Conservation (phyloP, 2,329 filamentous ascomycete species). For the Botrytis elliptica region DNA sequence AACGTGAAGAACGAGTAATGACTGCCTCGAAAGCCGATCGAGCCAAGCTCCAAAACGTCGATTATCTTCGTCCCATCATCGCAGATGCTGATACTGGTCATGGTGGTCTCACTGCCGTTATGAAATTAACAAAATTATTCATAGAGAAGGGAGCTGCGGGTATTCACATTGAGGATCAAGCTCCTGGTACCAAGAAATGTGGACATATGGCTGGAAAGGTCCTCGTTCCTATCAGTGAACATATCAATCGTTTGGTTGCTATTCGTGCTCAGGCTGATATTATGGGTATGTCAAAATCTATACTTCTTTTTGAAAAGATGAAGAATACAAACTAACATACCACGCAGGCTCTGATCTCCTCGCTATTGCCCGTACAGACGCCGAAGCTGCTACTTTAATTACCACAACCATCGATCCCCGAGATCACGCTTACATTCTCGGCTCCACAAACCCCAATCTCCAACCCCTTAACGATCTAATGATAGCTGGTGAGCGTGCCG, state of each 20-base stretch:
- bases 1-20: slow-evolving; percentile 88
- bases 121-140: slow-evolving; percentile 99
- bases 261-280: slow-evolving; percentile 98
- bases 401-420: slow-evolving; percentile 93
- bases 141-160: slow-evolving; percentile 94
- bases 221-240: slow-evolving; percentile 91
- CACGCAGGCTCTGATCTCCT: slow-evolving; percentile 72
- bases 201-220: slow-evolving; percentile 99
- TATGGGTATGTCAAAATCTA: slow-evolving; percentile 63
- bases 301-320: neutral
- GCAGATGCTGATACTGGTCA: slow-evolving; percentile 97
- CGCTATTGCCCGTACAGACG: slow-evolving; percentile 91
- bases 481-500: slow-evolving; percentile 76
- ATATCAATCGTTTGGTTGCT: slow-evolving; percentile 95
- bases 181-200: slow-evolving; percentile 98
- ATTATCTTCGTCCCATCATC: slow-evolving; percentile 94
- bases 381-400: slow-evolving; percentile 95
- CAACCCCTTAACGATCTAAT: slow-evolving; percentile 89
- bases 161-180: slow-evolving; percentile 98
- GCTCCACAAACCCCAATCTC: slow-evolving; percentile 80
- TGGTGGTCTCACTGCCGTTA: slow-evolving; percentile 94
- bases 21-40: slow-evolving; percentile 68
- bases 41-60: slow-evolving; percentile 71
- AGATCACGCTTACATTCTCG: slow-evolving; percentile 91
- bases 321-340: neutral